Conservation (phyloP, 75 land plant genomes). For the Sequoia sempervirens region DNA sequence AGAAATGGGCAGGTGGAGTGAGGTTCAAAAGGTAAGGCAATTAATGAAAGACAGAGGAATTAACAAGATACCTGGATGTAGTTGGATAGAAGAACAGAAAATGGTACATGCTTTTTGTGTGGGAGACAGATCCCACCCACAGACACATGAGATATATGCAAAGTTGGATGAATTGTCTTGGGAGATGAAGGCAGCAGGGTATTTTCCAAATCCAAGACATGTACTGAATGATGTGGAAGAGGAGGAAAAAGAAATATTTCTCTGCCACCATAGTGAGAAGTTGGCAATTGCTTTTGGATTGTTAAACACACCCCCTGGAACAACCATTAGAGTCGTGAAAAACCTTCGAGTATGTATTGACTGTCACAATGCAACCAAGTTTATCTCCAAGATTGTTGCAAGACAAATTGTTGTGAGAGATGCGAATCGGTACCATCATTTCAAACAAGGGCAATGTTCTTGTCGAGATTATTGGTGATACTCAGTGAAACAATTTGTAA, state of each 20-base stretch:
- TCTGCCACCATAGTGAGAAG: conserved; percentile 10
- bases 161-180: background rate
- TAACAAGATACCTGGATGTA: conserved; percentile 7
- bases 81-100: background rate
- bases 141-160: background rate
- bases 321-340: background rate
- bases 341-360: conserved; percentile 7
- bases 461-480: conserved; percentile 5
- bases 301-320: conserved; percentile 10
- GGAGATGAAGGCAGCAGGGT: conserved; percentile 15
- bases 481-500: background rate
- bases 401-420: background rate
- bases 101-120: background rate
- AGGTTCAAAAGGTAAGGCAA: background rate
- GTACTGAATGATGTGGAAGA: conserved; percentile 11
- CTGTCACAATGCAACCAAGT: background rate
- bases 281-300: conserved; percentile 11
- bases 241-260: background rate
- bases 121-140: conserved; percentile 12
- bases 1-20: conserved; percentile 3
- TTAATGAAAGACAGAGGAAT: conserved; percentile 2
- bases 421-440: background rate
- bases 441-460: conserved; percentile 1
- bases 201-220: conserved; percentile 3
- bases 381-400: background rate